Percentiles rank a stretch among this genome's conserved stretches.
phyloP scores from a whole-genome alignment of 352 stramenopile species.

The Pythium dissimile region DNA sequence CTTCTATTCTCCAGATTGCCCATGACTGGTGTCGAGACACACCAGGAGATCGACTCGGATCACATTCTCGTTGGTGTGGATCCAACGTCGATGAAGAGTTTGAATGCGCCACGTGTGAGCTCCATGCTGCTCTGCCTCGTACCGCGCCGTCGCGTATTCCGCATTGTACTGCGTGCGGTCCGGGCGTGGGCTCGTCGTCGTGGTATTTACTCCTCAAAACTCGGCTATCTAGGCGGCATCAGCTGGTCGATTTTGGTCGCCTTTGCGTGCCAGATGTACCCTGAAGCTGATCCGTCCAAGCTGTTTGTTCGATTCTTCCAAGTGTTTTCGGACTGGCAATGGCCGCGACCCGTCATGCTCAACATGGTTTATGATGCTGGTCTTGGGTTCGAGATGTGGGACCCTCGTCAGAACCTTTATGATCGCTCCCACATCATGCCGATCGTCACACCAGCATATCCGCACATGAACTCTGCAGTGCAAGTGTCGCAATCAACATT shows the following conservation, averaged over 20 bases:
- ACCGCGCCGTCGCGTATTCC: slow-evolving; percentile 84
- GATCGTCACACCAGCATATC: slow-evolving; percentile 98
- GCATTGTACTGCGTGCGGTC: slow-evolving; percentile 75
- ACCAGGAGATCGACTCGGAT: slow-evolving; percentile 84
- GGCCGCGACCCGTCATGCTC: slow-evolving; percentile 77
- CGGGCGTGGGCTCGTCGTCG: slow-evolving; percentile 79
- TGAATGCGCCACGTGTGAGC: slow-evolving; percentile 93
- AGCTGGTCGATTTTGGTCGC: slow-evolving; percentile 98
- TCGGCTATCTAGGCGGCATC: slow-evolving; percentile 96
- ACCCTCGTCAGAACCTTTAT: slow-evolving; percentile 75
- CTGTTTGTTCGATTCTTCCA: slow-evolving; percentile 84
- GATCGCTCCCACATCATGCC: slow-evolving; percentile 96
- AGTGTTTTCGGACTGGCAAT: slow-evolving; percentile 82
- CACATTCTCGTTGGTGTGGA: slow-evolving; percentile 92
- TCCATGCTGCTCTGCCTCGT: slow-evolving; percentile 94
- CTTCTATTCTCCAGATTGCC: slow-evolving; percentile 87
- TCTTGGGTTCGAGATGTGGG: slow-evolving; percentile 86
- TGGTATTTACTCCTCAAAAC: slow-evolving; percentile 96
- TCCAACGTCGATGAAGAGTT: slow-evolving; percentile 92
- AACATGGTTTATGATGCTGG: slow-evolving; percentile 85
- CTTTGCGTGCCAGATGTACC: slow-evolving; percentile 92
- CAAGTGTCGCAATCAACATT: slow-evolving; percentile 94
- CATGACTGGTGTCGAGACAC: slow-evolving; percentile 51
- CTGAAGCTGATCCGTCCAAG: slow-evolving; percentile 60
- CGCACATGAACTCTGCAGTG: slow-evolving; percentile 97